phyloP scores from a whole-genome alignment of 768 basidiomycete genomes.

The Chalciporus chontae region DNA sequence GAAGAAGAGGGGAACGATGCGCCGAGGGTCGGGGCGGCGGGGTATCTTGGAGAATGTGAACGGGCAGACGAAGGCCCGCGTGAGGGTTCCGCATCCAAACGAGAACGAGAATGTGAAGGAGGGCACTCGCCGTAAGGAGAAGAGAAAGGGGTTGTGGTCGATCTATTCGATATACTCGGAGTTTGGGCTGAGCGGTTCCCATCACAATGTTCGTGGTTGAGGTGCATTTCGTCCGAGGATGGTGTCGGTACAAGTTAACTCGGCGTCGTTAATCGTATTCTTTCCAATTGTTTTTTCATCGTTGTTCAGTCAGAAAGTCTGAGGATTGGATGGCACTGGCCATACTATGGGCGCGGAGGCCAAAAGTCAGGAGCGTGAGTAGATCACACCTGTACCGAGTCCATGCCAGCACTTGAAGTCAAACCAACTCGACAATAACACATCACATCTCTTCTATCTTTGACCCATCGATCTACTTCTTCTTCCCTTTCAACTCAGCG shows the following conservation, averaged over 20 bases:
- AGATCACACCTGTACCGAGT: too few species aligned
- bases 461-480: slow-evolving; percentile 36
- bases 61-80: slow-evolving; percentile 7
- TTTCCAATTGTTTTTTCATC: too few species aligned
- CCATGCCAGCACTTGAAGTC: too few species aligned
- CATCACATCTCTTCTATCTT: too few species aligned
- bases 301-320: too few species aligned
- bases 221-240: too few species aligned
- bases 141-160: slow-evolving; percentile 25
- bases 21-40: slow-evolving; percentile 27
- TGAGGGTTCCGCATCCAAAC: slow-evolving; percentile 8
- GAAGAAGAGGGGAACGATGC: slow-evolving; percentile 19
- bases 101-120: slow-evolving; percentile 14
- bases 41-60: slow-evolving; percentile 20
- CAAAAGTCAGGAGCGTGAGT: too few species aligned
- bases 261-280: too few species aligned
- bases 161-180: slow-evolving; percentile 29
- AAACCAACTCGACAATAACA: too few species aligned
- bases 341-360: too few species aligned
- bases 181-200: slow-evolving; percentile 14
- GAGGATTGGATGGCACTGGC: too few species aligned
- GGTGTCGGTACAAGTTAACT: too few species aligned
- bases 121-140: slow-evolving; percentile 14
- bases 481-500: slow-evolving; percentile 39
- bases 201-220: background rate